phyloP scores from a whole-genome alignment of 805 yeast species.

The Metschnikowia lachancei region DNA sequence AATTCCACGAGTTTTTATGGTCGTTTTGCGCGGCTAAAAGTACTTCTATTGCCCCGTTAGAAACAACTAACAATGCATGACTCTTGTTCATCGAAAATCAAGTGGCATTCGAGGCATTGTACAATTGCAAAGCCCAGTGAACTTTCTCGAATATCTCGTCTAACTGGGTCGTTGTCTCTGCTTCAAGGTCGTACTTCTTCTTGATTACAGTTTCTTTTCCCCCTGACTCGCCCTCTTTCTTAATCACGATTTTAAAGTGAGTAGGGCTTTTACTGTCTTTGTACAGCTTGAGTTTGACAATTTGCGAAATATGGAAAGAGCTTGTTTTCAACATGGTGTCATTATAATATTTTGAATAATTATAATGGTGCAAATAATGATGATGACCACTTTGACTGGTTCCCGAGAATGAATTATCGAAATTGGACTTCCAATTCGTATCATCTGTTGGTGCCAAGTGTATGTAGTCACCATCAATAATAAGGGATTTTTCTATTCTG shows the following conservation, averaged over 20 bases:
- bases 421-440: slow-evolving; percentile 41
- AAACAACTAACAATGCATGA: too few species aligned
- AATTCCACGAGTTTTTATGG: too few species aligned
- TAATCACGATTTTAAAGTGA: slow-evolving; percentile 76
- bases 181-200: slow-evolving; percentile 86
- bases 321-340: slow-evolving; percentile 78
- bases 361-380: slow-evolving; percentile 38
- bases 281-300: slow-evolving; percentile 72
- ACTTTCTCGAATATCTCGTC: slow-evolving; percentile 75
- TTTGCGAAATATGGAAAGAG: slow-evolving; percentile 80
- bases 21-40: too few species aligned
- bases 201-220: slow-evolving; percentile 58
- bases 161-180: slow-evolving; percentile 57
- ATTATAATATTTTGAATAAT: slow-evolving; percentile 46
- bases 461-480: slow-evolving; percentile 91
- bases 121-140: slow-evolving; percentile 53
- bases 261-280: slow-evolving; percentile 58
- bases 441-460: slow-evolving; percentile 86
- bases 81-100: background rate
- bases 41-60: too few species aligned
- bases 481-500: slow-evolving; percentile 76
- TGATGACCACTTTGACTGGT: slow-evolving; percentile 26
- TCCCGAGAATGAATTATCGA: slow-evolving; percentile 34
- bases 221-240: slow-evolving; percentile 29
- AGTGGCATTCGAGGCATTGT: slow-evolving; percentile 33